Conservation (phyloP, 2,329 filamentous ascomycete species). For the Phyllosticta citriasiana region DNA sequence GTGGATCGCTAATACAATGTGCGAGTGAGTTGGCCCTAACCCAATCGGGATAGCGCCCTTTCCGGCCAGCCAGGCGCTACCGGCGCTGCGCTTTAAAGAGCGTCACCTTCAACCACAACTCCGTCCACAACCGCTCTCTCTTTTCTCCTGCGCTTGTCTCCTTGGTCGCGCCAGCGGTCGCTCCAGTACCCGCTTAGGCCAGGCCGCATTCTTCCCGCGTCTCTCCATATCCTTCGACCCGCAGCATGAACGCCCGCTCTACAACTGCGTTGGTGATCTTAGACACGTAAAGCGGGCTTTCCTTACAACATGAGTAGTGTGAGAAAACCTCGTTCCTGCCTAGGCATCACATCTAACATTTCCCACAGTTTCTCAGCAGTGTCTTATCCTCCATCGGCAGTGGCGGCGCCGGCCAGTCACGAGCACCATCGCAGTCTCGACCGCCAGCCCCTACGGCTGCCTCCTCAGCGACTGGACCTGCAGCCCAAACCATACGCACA, state of each 20-base stretch:
- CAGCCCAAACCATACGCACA: slow-evolving; percentile 4
- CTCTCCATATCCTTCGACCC: neutral
- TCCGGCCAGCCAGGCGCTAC: slow-evolving; percentile 7
- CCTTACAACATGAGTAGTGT: slow-evolving; percentile 26
- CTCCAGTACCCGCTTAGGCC: neutral
- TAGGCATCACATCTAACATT: neutral
- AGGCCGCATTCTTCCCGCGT: neutral
- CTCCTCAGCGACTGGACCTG: slow-evolving; percentile 1
- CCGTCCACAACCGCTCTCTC: neutral
- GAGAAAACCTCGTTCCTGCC: slow-evolving; percentile 14
- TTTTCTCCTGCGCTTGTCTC: neutral
- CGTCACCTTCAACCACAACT: slow-evolving; percentile 4
- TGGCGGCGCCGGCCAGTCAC: slow-evolving; percentile 18
- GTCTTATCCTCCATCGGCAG: slow-evolving; percentile 26
- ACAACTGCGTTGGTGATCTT: slow-evolving; percentile 7
- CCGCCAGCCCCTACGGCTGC: slow-evolving; percentile 16
- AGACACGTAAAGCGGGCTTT: slow-evolving; percentile 4
- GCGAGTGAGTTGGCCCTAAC: slow-evolving; percentile 3
- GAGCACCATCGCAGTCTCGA: slow-evolving; percentile 13
- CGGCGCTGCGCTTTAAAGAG: slow-evolving; percentile 10
- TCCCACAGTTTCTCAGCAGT: slow-evolving; percentile 21
- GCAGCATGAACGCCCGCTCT: slow-evolving; percentile 8
- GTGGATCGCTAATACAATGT: slow-evolving; percentile 2
- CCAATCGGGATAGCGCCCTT: neutral
- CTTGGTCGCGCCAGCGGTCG: neutral